Evolutionary conservation across 176 grass and related monocot species (phyloP).

Genomic region (Phoenix dactylifera): DNA sequence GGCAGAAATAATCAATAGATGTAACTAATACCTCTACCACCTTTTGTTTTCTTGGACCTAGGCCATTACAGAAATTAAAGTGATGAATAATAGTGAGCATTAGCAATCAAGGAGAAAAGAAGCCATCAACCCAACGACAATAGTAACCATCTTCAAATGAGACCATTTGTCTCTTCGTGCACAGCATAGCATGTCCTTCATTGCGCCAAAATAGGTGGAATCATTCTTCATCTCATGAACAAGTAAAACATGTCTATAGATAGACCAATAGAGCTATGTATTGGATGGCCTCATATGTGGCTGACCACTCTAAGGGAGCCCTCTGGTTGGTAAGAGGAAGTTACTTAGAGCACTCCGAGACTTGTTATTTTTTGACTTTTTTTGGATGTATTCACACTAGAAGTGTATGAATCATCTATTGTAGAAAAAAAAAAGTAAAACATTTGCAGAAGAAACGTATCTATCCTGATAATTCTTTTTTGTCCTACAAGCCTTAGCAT

Average conservation of each 20-base stretch:
- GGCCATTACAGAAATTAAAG: constrained; percentile 34
- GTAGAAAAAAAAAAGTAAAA: background rate
- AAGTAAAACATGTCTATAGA: background rate
- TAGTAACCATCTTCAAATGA: constrained; percentile 44
- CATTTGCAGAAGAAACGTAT: background rate
- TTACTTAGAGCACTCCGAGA: too few species aligned
- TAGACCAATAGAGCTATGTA: too few species aligned
- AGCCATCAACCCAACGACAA: constrained; percentile 45
- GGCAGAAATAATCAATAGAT: background rate
- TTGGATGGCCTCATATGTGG: too few species aligned
- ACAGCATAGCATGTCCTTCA: constrained; percentile 7
- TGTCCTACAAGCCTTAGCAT: constrained; percentile 6
- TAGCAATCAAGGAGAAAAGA: constrained; percentile 62
- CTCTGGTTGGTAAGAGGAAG: too few species aligned
- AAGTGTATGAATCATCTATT: too few species aligned
- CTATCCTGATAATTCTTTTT: constrained; percentile 7
- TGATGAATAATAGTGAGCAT: constrained; percentile 65
- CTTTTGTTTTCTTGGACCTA: constrained; percentile 24
- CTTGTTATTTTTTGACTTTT: too few species aligned
- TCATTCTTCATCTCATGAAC: constrained; percentile 14
- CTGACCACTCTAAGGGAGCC: too few species aligned
- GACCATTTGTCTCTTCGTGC: constrained; percentile 30
- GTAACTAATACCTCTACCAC: constrained; percentile 44
- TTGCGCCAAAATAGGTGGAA: constrained; percentile 37
- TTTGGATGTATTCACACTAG: too few species aligned